phyloP scores from a whole-genome alignment of 108 stramenopile species.

The Nitzschia palea region DNA sequence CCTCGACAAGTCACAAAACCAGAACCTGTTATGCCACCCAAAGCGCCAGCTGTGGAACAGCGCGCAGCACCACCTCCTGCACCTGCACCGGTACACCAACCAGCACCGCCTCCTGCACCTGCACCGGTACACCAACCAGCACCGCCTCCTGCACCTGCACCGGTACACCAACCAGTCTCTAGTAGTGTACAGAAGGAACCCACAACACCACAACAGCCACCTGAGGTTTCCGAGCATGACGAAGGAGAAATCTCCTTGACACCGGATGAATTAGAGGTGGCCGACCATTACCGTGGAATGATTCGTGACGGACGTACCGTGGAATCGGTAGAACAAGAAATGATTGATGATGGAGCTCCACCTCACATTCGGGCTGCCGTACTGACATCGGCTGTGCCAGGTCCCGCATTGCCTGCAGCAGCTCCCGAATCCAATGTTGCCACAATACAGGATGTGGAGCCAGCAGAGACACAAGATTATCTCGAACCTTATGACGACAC shows the following conservation, averaged over 20 bases:
- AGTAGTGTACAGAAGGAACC: background rate
- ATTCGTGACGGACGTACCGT: background rate
- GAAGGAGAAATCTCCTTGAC: background rate
- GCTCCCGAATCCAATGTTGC: background rate
- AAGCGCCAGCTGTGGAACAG: too few relatives aligned
- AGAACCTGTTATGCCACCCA: too few relatives aligned
- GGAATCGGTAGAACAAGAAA: slow-evolving; percentile 1
- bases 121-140: background rate
- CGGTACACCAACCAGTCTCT: background rate
- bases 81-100: background rate
- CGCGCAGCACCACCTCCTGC: background rate
- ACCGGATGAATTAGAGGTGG: slow-evolving; percentile 20
- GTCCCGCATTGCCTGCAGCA: background rate
- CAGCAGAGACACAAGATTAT: too few relatives aligned
- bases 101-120: background rate
- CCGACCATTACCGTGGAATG: slow-evolving; percentile 9
- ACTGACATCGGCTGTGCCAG: background rate
- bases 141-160: background rate
- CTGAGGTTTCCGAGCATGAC: too few relatives aligned
- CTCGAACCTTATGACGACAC: too few relatives aligned
- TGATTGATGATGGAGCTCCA: slow-evolving; percentile 8
- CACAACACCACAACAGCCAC: background rate
- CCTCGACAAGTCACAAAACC: too few relatives aligned
- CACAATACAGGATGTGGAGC: too few relatives aligned
- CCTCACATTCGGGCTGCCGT: slow-evolving; percentile 12